Conservation (phyloP, 768 basidiomycete genomes). For the Zangia roseola region DNA sequence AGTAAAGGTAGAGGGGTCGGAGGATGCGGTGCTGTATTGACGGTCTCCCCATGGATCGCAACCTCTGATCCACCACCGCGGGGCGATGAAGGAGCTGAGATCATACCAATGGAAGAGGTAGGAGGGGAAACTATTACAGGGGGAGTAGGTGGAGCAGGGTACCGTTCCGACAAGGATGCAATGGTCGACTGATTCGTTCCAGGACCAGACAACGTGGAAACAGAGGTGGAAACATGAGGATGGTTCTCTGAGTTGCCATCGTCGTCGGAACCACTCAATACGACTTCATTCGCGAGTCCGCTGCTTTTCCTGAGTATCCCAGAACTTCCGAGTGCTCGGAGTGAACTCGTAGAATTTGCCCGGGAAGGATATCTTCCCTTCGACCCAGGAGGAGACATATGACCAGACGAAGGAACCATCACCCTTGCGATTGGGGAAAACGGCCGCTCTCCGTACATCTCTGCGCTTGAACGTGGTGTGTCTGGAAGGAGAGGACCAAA, state of each 20-base stretch:
- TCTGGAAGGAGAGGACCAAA: constrained; percentile 32
- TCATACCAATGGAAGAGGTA: constrained; percentile 21
- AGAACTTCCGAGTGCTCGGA: constrained; percentile 7
- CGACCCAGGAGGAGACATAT: not conserved
- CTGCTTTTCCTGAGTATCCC: constrained; percentile 15
- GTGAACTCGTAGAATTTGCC: constrained; percentile 10
- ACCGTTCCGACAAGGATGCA: constrained; percentile 32
- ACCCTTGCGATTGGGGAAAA: constrained; percentile 28
- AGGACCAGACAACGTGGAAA: not conserved
- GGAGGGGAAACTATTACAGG: constrained; percentile 30
- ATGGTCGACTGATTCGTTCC: constrained; percentile 8
- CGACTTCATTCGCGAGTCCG: constrained; percentile 17
- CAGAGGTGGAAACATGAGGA: not conserved
- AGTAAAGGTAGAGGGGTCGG: constrained; percentile 10
- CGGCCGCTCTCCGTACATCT: constrained; percentile 26
- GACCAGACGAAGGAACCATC: constrained; percentile 17
- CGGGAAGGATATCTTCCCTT: constrained; percentile 9
- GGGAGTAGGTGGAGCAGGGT: constrained; percentile 28
- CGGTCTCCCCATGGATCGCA: constrained; percentile 1
- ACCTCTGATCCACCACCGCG: constrained; percentile 16
- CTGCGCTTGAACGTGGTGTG: constrained; percentile 27
- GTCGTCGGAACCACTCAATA: not conserved
- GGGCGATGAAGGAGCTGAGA: constrained; percentile 24
- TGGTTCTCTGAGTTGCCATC: not conserved
- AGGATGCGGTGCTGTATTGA: not conserved